Conservation (phyloP, 371 early-diverging fungal genomes). For the Scutellospora calospora region DNA sequence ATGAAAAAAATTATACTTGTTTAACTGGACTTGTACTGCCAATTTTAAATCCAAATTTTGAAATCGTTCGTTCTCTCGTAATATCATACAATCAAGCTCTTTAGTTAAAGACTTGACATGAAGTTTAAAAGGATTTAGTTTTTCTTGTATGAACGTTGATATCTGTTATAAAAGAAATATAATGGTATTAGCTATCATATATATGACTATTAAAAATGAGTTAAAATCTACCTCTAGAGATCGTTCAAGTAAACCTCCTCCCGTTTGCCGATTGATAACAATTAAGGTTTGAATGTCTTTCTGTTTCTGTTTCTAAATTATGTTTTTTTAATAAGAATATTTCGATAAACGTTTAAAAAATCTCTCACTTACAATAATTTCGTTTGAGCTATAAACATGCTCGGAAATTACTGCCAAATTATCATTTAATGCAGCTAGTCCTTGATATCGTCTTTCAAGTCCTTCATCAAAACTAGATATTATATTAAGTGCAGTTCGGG, state of each 20-base stretch:
- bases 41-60: conserved; percentile 1
- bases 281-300: conserved; percentile 2
- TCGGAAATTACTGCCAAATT: neutral
- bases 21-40: conserved; percentile 18
- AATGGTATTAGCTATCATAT: neutral
- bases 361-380: conserved; percentile 33
- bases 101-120: conserved; percentile 15
- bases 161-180: neutral
- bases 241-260: neutral
- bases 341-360: no score
- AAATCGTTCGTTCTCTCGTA: conserved; percentile 30
- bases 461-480: neutral
- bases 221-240: conserved; percentile 25
- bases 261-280: neutral
- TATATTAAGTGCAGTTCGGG: neutral
- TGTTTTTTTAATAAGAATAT: no score
- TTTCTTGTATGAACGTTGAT: neutral
- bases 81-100: conserved; percentile 20
- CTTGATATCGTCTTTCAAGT: conserved; percentile 11
- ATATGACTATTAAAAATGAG: neutral
- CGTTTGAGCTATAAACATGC: neutral
- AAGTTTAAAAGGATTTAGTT: neutral
- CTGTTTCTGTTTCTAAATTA: conserved; percentile 29
- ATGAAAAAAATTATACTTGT: no score
- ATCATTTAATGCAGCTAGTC: neutral